Evolutionary conservation across 495 filamentous ascomycete species (phyloP), one percentile per base, ranked within the genome.

Genomic region (Trichocladium antarcticum): DNA sequence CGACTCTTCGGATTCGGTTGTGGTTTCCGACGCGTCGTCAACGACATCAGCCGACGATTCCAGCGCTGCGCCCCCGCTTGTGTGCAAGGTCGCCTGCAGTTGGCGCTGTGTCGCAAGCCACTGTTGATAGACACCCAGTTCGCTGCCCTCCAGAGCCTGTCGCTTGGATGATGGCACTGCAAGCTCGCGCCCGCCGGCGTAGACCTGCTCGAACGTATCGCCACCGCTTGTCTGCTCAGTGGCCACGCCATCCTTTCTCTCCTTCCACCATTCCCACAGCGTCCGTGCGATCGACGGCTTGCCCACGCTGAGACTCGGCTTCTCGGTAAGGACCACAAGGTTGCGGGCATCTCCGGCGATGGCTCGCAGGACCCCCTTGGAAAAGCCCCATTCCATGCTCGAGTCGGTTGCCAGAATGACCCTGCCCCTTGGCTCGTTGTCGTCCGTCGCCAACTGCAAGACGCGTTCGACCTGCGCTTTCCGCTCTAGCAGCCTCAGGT

Each of bases 341-440:
- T 95, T 98, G 28, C 78, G 76, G 1, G 79, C 68, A 52, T 93
- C 85, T 41, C 74, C 69, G 0, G 86, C 85, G 43, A 99, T 74
- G 19, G 68, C 68, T 37, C 75, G 75, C n/a, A 97, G 65, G 6
- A 89, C 77, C n/a, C 89, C 81, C 59, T 82, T 85, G 1, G 93
- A 92, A 57, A 96, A 95, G 0, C 92, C 92, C 92, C 93, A 98
- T 46, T 92, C 87, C 22, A 98, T 61, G 24, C 87, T 90, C 0
- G 81, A 74, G 62, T 96, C 89, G 41, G 86, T 95, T 6, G 92
- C 89, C 54, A 98, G 74, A 49, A 98, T 89, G 9, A 98, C 89
- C 56, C 80, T 84, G 29, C 74, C 74, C 31, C 63, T 51, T 1
- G 70, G 62, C 28, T 68, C 62, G 6, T 59, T 48, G 14, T 64